Evolutionary conservation across 768 basidiomycete genomes (phyloP).

Genomic region (Panaeolus papilionaceus): DNA sequence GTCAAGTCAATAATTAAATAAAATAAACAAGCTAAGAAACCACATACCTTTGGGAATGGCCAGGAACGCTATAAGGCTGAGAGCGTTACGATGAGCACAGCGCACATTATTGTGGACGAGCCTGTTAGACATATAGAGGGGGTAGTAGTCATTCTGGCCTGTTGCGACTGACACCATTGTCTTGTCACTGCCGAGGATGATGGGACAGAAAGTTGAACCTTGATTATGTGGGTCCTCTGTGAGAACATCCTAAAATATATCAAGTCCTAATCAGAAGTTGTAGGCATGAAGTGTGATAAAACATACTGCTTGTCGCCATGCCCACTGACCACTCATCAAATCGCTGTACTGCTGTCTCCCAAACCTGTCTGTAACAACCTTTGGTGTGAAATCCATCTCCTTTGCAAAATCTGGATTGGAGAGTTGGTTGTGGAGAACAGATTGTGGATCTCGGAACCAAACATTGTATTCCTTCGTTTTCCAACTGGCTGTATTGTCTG

Average conservation of each 20-base stretch:
- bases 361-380: conserved; percentile 30
- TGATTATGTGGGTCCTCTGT: conserved; percentile 28
- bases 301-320: conserved; percentile 46
- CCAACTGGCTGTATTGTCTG: conserved; percentile 19
- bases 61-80: conserved; percentile 35
- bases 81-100: conserved; percentile 36
- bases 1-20: too few relatives aligned
- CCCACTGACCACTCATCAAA: conserved; percentile 49
- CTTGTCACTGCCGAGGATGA: conserved; percentile 46
- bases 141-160: conserved; percentile 44
- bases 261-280: too few relatives aligned
- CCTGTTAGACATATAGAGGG: conserved; percentile 40
- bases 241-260: too few relatives aligned
- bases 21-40: too few relatives aligned
- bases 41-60: conserved; percentile 32
- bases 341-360: conserved; percentile 35
- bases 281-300: too few relatives aligned
- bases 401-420: conserved; percentile 42
- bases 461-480: conserved; percentile 30
- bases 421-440: conserved; percentile 36
- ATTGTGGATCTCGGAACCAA: conserved; percentile 38
- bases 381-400: conserved; percentile 40
- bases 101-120: conserved; percentile 38
- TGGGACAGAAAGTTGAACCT: conserved; percentile 37
- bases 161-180: conserved; percentile 43